Percentiles rank a stretch among this genome's conserved stretches.
Conservation (phyloP, 495 filamentous ascomycete species). For the Neurospora sp. region DNA sequence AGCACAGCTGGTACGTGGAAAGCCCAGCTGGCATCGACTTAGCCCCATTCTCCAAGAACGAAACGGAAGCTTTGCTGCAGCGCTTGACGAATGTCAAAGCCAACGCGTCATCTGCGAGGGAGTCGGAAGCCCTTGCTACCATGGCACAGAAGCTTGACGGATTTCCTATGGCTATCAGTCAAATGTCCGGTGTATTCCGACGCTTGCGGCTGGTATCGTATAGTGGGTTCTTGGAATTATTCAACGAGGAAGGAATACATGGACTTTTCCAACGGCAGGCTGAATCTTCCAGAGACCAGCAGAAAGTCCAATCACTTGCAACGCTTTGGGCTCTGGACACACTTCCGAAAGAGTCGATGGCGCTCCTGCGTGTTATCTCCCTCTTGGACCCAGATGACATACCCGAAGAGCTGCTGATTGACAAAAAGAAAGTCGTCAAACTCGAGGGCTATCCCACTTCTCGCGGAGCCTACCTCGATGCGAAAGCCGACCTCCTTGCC, state of each 20-base stretch:
- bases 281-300: background rate
- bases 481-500: background rate
- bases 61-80: background rate
- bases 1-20: background rate
- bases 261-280: background rate
- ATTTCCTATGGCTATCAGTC: background rate
- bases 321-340: background rate
- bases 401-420: background rate
- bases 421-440: background rate
- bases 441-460: background rate
- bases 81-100: background rate
- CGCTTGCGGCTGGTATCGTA: background rate
- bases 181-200: background rate
- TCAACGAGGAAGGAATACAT: background rate
- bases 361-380: background rate
- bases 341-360: background rate
- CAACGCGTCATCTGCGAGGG: background rate
- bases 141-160: background rate
- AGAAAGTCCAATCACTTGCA: background rate
- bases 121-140: background rate
- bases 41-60: background rate
- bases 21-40: background rate
- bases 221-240: background rate
- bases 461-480: background rate
- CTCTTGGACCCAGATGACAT: background rate